A percentile compares a stretch with the other conserved stretches of the same genome.
These are phyloP conservation scores for Fusarium sp. DNA, from an alignment of 2,329 filamentous ascomycete genomes.

Conservation along the genomic window DNA sequence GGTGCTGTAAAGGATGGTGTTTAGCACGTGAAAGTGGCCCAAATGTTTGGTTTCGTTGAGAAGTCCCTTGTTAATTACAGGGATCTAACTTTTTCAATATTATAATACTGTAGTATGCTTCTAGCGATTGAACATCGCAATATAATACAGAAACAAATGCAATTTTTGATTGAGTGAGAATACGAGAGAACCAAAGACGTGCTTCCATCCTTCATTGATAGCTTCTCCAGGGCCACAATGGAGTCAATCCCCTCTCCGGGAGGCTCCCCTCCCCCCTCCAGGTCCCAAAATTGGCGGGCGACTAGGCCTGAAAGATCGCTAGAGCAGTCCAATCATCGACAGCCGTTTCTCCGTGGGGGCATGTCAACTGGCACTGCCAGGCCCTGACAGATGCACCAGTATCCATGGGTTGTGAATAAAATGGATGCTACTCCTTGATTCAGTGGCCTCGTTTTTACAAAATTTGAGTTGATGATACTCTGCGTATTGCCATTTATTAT, in stretches of 20 bases:
- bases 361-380: constrained; percentile 34
- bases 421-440: constrained; percentile 5
- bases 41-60: constrained; percentile 39
- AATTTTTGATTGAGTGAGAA: background rate
- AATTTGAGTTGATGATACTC: background rate
- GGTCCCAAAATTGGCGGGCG: constrained; percentile 28
- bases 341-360: constrained; percentile 37
- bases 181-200: background rate
- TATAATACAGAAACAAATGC: too few species aligned
- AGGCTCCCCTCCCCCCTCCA: constrained; percentile 4
- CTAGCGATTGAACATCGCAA: background rate
- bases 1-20: constrained; percentile 13
- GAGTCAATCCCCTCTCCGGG: background rate
- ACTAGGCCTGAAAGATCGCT: constrained; percentile 36
- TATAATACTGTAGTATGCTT: background rate
- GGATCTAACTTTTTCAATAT: background rate
- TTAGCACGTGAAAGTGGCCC: constrained; percentile 46
- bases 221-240: constrained; percentile 28
- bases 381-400: constrained; percentile 18
- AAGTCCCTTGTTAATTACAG: constrained; percentile 14
- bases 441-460: background rate
- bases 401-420: constrained; percentile 18
- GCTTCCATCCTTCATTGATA: background rate
- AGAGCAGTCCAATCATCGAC: constrained; percentile 42
- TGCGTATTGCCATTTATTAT: background rate